These are phyloP conservation scores for Elaeis oleifera DNA, from an alignment of 202 grass and related monocot genomes.

Conservation along the genomic window DNA sequence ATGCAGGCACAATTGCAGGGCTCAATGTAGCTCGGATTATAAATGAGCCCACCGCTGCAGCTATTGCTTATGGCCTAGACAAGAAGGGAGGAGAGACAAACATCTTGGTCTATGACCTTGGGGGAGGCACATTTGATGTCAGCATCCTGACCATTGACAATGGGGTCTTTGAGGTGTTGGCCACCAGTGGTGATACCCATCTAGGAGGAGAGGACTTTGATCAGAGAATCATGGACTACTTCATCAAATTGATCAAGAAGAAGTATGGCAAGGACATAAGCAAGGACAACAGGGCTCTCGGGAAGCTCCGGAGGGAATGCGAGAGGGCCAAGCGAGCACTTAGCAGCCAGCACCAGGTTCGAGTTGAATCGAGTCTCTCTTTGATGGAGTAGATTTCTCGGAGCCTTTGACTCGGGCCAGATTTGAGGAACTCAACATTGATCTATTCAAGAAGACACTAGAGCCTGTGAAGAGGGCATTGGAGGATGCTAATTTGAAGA, in stretches of 20 bases:
- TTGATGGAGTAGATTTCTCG: slow-evolving; percentile 29
- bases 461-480: slow-evolving; percentile 28
- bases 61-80: slow-evolving; percentile 39
- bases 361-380: slow-evolving; percentile 28
- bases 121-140: slow-evolving; percentile 44
- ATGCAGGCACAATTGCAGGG: slow-evolving; percentile 31
- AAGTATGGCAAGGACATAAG: slow-evolving; percentile 26
- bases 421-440: too few relatives aligned
- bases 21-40: slow-evolving; percentile 34
- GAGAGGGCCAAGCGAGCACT: slow-evolving; percentile 40
- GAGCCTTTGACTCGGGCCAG: slow-evolving; percentile 26
- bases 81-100: slow-evolving; percentile 23
- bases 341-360: slow-evolving; percentile 34
- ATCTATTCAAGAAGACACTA: background rate
- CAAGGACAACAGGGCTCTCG: slow-evolving; percentile 20
- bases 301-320: slow-evolving; percentile 29
- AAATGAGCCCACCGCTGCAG: slow-evolving; percentile 52
- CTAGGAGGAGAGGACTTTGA: slow-evolving; percentile 47
- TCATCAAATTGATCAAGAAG: slow-evolving; percentile 26
- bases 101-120: slow-evolving; percentile 38
- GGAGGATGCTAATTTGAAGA: slow-evolving; percentile 28
- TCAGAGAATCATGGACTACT: slow-evolving; percentile 27
- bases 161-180: slow-evolving; percentile 36
- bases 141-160: slow-evolving; percentile 32
- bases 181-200: slow-evolving; percentile 41